Evolutionary conservation across 305 asterid species (phyloP), one percentile per base, ranked within the genome.

Genomic region (Solanum chacoense): DNA sequence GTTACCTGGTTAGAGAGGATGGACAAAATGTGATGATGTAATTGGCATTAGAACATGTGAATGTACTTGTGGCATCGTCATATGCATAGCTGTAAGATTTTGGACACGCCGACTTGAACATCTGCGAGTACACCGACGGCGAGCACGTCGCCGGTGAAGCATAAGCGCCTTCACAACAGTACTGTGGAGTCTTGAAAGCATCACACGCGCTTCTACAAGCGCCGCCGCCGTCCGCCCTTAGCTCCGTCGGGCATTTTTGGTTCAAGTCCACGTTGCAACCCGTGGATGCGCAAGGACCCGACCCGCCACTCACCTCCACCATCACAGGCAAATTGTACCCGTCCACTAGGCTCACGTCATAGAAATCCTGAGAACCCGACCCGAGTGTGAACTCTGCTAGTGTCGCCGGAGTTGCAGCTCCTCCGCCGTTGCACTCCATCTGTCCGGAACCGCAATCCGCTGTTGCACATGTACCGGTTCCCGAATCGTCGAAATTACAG

Each of bases 291-390:
- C 99, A 95, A 11, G 93, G 90, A 29, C 97, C 96, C 28, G 92
- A 38, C 85, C 98, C 97, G 4, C 96, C 95, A 9, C 91, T 91
- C 16, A 92, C 92, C 76, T 89, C 92, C 18, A 96, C 96, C 2
- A 93, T 38, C 38, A 95, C 84, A 22, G 96, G 97, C 63, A 96
- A 93, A 69, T 96, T 96, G 94, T 95, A 96, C 74, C 98, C 98
- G 86, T 96, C 98, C 1, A 96, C 97, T 4, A 96, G 93, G 93
- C 98, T 96, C 29, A 96, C 98, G 89, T 95, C 98, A 89, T 96
- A 96, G 80, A 95, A 94, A 88, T 96, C 98, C 59, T 90, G 93
- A 16, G 91, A 92, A 76, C 94, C 95, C 50, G 94, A 90, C 16
- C 94, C 98, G 8, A 96, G 92, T 1, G 98, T 96, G 93, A 96